Evolutionary conservation across 1,139 yeast genomes (phyloP), one percentile per base, ranked within the genome.

Genomic region (Meyerozyma athensensis): DNA sequence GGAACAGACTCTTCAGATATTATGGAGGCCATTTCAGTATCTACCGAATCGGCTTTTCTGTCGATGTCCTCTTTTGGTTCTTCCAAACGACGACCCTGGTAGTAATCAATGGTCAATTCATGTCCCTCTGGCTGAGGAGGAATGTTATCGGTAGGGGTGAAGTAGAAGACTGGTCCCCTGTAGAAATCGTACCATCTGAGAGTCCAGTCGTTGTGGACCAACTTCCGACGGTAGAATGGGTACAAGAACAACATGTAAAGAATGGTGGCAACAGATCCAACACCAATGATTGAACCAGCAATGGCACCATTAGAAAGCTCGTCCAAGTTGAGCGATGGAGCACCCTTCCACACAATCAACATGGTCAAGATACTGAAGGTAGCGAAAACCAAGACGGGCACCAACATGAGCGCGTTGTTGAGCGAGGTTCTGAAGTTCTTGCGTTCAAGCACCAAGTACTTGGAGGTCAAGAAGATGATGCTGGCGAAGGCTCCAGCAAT

Each of bases 331-430:
- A 82, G 70, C 44, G 72, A 71, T 48, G 87, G 87, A 42, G 87
- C 81, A 50, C 89, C 89, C 57, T 81, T 81, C 86, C 86, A 81
- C 31, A 76, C 72, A 49, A 63, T 68, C 61, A 65, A 72, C 79
- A 61, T 71, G 42, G 89, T 81, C 50, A 83, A 70, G 41, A 82
- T 72, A 35, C 81, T 60, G 46, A 80, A 78, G 24, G 86, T 76
- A 33, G 68, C 52, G 48, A 77, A 81, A 23, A 83, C 83, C 54
- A 81, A 71, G 32, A 69, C 38, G 12, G 90, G 90, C 44, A 80
- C 79, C 39, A 79, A 56, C 13, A 67, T 36, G 47, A 83, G 65
- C 5, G 82, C 89, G 49, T 75, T 73, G 46, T 67, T 65, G 33
- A 79, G 54, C 4, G 79, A 63, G 19, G 62, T 59, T 23, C 49